Percentiles rank a stretch among this genome's conserved stretches.
phyloP scores from a whole-genome alignment of 176 grass and related monocot species.

The Lolium perenne region DNA sequence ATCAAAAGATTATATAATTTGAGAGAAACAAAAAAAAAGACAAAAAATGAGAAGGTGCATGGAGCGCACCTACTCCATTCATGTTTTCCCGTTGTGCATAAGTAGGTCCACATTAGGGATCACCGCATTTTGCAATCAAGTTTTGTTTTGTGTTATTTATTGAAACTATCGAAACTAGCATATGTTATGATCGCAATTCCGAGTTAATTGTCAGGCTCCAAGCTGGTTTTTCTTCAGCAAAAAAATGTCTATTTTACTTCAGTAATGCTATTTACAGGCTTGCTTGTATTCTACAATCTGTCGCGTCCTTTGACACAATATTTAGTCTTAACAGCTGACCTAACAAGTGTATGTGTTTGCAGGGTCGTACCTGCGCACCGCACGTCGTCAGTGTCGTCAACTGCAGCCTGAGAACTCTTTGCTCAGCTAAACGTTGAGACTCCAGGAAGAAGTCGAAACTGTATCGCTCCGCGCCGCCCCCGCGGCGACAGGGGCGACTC shows the following conservation, averaged over 20 bases:
- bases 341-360: background rate
- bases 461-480: no score
- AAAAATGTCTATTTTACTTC: background rate
- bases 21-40: no score
- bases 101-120: constrained; percentile 3
- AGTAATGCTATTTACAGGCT: background rate
- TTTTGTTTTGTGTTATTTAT: background rate
- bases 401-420: background rate
- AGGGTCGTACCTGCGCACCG: background rate
- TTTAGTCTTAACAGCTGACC: background rate
- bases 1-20: no score
- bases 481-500: no score
- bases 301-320: background rate
- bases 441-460: no score
- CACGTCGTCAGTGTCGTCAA: background rate
- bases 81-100: background rate
- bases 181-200: background rate
- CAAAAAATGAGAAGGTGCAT: no score
- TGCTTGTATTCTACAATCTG: background rate
- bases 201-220: background rate
- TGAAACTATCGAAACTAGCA: background rate
- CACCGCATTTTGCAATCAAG: constrained; percentile 1
- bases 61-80: no score
- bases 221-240: background rate
- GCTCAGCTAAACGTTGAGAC: constrained; percentile 18